Evolutionary conservation across 2,329 filamentous ascomycete genomes (phyloP).

Genomic region (Phialophora expanda): DNA sequence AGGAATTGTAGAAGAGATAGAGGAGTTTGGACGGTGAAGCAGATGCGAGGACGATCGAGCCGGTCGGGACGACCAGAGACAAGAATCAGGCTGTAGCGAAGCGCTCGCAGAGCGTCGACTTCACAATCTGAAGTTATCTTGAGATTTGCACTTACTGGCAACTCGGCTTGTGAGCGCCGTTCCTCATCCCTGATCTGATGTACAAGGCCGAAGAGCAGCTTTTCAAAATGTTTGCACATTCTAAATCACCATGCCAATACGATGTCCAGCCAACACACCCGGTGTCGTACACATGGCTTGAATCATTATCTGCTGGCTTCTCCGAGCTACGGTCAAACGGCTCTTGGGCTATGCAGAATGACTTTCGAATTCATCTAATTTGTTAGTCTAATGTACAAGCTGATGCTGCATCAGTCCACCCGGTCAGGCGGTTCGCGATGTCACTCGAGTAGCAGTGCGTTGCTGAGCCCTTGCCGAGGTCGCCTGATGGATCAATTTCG

Average conservation of each 20-base stretch:
- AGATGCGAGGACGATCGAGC: background rate
- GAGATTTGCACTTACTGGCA: background rate
- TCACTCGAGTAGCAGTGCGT: constrained; percentile 60
- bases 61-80: background rate
- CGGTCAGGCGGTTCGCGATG: constrained; percentile 56
- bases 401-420: constrained; percentile 45
- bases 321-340: background rate
- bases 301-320: background rate
- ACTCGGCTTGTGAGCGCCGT: background rate
- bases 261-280: background rate
- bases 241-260: background rate
- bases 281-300: background rate
- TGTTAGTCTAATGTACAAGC: constrained; percentile 32
- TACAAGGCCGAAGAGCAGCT: background rate
- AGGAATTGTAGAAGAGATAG: background rate
- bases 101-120: background rate
- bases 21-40: background rate
- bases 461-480: constrained; percentile 48
- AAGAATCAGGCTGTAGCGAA: background rate
- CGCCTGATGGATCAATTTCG: constrained; percentile 42
- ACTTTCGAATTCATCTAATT: background rate
- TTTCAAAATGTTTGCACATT: background rate
- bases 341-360: background rate
- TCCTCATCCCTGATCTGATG: background rate
- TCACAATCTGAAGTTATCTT: background rate